Conservation (phyloP, 2,329 filamentous ascomycete genomes). For the Aspergillus sp. region DNA sequence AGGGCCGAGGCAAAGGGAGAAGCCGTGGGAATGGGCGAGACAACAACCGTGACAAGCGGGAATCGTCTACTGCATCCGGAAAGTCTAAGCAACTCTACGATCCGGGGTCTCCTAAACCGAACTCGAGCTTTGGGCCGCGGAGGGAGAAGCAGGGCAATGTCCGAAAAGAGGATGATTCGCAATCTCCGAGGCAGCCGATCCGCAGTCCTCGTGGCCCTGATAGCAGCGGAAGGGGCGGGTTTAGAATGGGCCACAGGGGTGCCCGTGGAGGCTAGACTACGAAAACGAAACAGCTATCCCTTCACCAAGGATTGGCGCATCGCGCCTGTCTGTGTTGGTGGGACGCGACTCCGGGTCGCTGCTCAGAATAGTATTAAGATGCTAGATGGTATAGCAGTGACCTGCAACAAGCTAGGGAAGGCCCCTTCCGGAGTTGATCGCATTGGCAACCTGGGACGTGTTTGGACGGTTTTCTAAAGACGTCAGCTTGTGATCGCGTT, state of each 20-base stretch:
- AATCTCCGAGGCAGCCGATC: constrained; percentile 59
- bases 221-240: constrained; percentile 72
- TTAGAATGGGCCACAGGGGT: constrained; percentile 71
- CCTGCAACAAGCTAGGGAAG: constrained; percentile 45
- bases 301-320: background rate
- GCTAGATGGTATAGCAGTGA: constrained; percentile 1
- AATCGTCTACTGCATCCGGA: constrained; percentile 40
- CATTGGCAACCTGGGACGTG: constrained; percentile 60
- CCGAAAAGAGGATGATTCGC: constrained; percentile 38
- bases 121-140: constrained; percentile 51
- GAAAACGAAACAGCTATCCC: background rate
- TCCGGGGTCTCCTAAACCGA: constrained; percentile 69
- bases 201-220: constrained; percentile 79
- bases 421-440: constrained; percentile 59
- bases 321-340: background rate
- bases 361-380: background rate
- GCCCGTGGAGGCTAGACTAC: constrained; percentile 42
- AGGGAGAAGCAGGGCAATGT: constrained; percentile 44
- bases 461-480: constrained; percentile 59
- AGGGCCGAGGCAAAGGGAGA: constrained; percentile 48
- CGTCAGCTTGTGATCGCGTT: constrained; percentile 14
- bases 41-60: constrained; percentile 43
- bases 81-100: constrained; percentile 70
- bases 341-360: background rate
- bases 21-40: constrained; percentile 53